Evolutionary conservation across 768 basidiomycete species (phyloP).

Genomic region (Leccinum imitatum): DNA sequence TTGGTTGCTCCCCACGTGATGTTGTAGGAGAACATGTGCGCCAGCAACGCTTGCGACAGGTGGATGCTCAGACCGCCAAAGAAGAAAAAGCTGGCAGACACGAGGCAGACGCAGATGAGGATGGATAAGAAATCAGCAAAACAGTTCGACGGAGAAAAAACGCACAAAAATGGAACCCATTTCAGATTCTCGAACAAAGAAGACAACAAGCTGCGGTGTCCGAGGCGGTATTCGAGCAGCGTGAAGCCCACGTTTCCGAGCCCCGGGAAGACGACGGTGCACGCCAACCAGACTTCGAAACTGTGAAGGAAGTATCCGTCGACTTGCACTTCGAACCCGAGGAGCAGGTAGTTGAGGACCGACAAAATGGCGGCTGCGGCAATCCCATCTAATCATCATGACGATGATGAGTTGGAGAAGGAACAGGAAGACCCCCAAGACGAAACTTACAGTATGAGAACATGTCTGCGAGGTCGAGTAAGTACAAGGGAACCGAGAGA

Average conservation of each 20-base stretch:
- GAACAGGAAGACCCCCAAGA: neutral
- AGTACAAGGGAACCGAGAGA: neutral
- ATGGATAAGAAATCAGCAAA: neutral
- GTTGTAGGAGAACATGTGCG: conserved; percentile 60
- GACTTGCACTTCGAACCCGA: conserved; percentile 67
- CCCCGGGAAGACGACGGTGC: conserved; percentile 71
- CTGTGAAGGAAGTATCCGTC: conserved; percentile 76
- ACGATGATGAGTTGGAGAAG: neutral
- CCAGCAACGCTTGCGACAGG: conserved; percentile 49
- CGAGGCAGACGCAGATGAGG: neutral
- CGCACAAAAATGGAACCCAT: conserved; percentile 41
- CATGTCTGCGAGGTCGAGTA: conserved; percentile 36
- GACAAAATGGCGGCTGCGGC: conserved; percentile 66
- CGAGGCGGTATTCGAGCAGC: conserved; percentile 73
- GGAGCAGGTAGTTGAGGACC: conserved; percentile 72
- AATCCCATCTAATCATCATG: conserved; percentile 43
- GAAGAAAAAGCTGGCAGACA: conserved; percentile 43
- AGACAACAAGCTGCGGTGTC: conserved; percentile 32
- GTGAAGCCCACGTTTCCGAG: conserved; percentile 72
- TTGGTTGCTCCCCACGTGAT: conserved; percentile 60
- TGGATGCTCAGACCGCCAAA: conserved; percentile 57
- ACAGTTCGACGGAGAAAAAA: neutral
- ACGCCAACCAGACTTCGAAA: conserved; percentile 83
- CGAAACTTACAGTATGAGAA: conserved; percentile 48
- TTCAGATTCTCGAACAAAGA: conserved; percentile 29